Evolutionary conservation across 441 rosid genomes (phyloP).

Genomic region (Bruguiera hainesii): DNA sequence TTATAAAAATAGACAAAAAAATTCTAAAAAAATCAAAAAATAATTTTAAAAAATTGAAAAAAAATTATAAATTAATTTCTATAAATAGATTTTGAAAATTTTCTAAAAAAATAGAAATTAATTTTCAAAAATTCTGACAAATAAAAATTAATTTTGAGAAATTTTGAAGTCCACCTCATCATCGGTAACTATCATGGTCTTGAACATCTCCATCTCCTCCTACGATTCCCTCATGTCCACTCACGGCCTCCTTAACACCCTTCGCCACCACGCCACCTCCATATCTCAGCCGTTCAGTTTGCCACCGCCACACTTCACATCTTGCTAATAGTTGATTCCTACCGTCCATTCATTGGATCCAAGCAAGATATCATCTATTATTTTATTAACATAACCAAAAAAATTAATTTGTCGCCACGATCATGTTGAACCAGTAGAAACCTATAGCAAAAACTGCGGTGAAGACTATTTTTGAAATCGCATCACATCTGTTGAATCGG

Average conservation of each 20-base stretch:
- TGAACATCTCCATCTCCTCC: constrained; percentile 68
- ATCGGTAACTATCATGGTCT: constrained; percentile 73
- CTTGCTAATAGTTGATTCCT: constrained; percentile 59
- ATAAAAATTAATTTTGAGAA: too few relatives aligned
- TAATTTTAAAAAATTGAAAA: too few relatives aligned
- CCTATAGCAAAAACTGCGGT: constrained; percentile 47
- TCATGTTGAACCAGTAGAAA: constrained; percentile 21
- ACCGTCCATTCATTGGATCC: constrained; percentile 71
- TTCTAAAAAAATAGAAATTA: too few relatives aligned
- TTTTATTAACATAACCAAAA: constrained; percentile 48
- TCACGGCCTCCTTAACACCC: constrained; percentile 75
- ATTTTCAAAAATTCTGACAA: too few relatives aligned
- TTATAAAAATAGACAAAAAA: too few relatives aligned
- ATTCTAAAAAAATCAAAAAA: too few relatives aligned
- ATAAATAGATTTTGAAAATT: too few relatives aligned
- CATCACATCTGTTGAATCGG: constrained; percentile 58
- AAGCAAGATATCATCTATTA: constrained; percentile 78
- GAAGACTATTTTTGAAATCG: constrained; percentile 70
- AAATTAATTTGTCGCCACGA: constrained; percentile 49
- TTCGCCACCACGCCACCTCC: constrained; percentile 48
- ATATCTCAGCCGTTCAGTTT: constrained; percentile 57
- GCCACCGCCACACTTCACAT: constrained; percentile 70
- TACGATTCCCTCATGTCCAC: constrained; percentile 71
- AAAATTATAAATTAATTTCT: too few relatives aligned
- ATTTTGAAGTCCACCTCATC: constrained; percentile 34